phyloP scores from a whole-genome alignment of 371 early-diverging fungal genomes.

The Globomyces sp. region DNA sequence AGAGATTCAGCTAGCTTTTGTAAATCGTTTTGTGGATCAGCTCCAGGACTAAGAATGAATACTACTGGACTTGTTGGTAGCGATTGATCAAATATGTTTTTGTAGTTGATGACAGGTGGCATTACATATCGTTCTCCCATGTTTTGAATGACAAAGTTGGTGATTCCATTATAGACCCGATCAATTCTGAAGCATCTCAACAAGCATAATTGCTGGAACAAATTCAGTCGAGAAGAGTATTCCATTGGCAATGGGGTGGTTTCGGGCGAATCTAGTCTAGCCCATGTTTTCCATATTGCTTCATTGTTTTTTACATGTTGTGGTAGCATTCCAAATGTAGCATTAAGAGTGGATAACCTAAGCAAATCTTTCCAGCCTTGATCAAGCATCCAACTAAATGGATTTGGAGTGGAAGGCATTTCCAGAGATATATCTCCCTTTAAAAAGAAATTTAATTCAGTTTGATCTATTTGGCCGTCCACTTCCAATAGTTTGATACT shows the following conservation, averaged over 20 bases:
- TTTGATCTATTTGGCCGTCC: constrained; percentile 49
- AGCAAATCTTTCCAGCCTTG: constrained; percentile 61
- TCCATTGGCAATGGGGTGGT: constrained; percentile 45
- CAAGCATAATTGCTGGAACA: constrained; percentile 58
- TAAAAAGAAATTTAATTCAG: constrained; percentile 59
- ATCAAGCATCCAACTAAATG: constrained; percentile 51
- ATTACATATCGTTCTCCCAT: constrained; percentile 63
- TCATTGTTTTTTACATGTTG: constrained; percentile 43
- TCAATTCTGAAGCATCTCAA: constrained; percentile 58
- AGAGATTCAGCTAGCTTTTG: constrained; percentile 57
- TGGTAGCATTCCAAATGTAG: constrained; percentile 42
- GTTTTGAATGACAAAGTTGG: constrained; percentile 56
- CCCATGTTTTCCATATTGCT: constrained; percentile 49
- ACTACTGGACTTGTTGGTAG: constrained; percentile 59
- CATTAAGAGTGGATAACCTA: constrained; percentile 37
- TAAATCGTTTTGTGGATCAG: constrained; percentile 60
- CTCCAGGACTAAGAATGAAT: constrained; percentile 60
- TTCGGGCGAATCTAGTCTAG: constrained; percentile 51
- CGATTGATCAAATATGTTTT: constrained; percentile 60
- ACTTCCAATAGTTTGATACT: constrained; percentile 58
- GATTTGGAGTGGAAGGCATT: constrained; percentile 41
- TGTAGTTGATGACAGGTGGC: constrained; percentile 63
- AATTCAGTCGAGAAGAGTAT: constrained; percentile 43
- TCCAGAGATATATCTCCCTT: constrained; percentile 61
- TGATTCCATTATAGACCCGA: constrained; percentile 58